phyloP scores from a whole-genome alignment of 2,329 filamentous ascomycete species.

The Ploettnerulaceae sp. region DNA sequence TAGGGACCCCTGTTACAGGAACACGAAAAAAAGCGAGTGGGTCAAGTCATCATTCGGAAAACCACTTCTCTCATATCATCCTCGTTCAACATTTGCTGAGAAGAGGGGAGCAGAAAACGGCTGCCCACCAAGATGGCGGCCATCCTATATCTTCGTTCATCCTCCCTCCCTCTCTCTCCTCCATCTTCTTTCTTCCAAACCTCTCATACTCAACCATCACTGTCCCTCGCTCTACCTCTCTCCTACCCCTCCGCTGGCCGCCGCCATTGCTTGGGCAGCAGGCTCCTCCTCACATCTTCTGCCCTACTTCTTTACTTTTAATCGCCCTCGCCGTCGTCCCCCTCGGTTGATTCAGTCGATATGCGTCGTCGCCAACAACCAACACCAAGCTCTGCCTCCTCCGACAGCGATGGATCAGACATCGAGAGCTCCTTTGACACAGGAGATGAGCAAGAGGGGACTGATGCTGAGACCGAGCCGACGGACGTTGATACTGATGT shows the following conservation, averaged over 20 bases:
- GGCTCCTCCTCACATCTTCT: no score
- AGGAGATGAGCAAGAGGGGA: conserved; percentile 19
- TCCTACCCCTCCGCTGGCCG: conserved; percentile 6
- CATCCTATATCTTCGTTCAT: conserved; percentile 21
- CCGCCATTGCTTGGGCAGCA: conserved; percentile 15
- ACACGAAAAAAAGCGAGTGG: conserved; percentile 9
- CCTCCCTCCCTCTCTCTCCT: conserved; percentile 15
- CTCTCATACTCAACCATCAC: conserved; percentile 19
- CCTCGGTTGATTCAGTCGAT: conserved; percentile 8
- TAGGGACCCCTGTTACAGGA: conserved; percentile 11
- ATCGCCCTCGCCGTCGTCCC: conserved; percentile 2
- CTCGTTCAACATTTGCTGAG: conserved; percentile 11
- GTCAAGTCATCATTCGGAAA: conserved; percentile 18
- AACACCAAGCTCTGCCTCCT: conserved; percentile 18
- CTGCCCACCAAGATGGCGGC: conserved; percentile 12
- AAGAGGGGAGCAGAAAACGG: conserved; percentile 15
- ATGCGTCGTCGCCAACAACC: conserved; percentile 15
- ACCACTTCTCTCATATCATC: conserved; percentile 16
- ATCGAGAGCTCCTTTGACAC: conserved; percentile 24
- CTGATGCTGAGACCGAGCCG: conserved; percentile 23
- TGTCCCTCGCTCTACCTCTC: conserved; percentile 9
- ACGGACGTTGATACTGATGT: conserved; percentile 29
- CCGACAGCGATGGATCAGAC: conserved; percentile 21
- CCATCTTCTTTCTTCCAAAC: conserved; percentile 17
- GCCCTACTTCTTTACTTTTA: conserved; percentile 9